These are phyloP conservation scores for Xylariaceae sp. DNA, from an alignment of 2,329 filamentous ascomycete genomes.

Conservation along the genomic window DNA sequence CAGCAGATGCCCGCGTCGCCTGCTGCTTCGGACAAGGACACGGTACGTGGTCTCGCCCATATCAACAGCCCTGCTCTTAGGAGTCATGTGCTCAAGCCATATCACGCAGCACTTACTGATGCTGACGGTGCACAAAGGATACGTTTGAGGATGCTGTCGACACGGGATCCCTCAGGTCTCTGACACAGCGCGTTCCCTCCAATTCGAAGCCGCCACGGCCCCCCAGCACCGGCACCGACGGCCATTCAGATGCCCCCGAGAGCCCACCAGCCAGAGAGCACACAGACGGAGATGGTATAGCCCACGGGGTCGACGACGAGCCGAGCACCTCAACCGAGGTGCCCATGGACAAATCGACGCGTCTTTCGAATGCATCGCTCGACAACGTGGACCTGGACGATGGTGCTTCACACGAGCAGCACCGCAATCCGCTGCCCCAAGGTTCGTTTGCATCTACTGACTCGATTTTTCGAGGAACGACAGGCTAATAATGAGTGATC, in stretches of 20 bases:
- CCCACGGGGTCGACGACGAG: background rate
- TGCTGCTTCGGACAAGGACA: conserved; percentile 30
- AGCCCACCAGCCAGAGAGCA: conserved; percentile 6
- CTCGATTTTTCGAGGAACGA: too few species aligned
- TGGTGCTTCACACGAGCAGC: conserved; percentile 29
- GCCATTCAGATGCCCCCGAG: conserved; percentile 9
- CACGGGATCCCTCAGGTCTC: conserved; percentile 54
- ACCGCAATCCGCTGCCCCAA: too few species aligned
- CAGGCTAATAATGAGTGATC: conserved; percentile 8
- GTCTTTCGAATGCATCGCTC: conserved; percentile 40
- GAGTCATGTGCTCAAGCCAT: conserved; percentile 9
- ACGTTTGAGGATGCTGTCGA: conserved; percentile 79
- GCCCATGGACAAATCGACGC: conserved; percentile 33
- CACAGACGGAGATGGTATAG: background rate
- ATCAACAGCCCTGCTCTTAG: conserved; percentile 10
- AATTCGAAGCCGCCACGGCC: conserved; percentile 25
- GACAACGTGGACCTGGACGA: conserved; percentile 63
- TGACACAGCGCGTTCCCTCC: conserved; percentile 44
- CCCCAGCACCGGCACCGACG: conserved; percentile 19
- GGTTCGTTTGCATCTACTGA: too few species aligned
- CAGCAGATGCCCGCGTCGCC: conserved; percentile 20
- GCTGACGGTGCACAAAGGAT: conserved; percentile 54
- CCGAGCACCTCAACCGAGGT: conserved; percentile 18
- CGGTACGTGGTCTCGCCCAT: conserved; percentile 22
- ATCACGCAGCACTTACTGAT: too few species aligned